Percentiles rank a stretch among this genome's conserved stretches.
These are phyloP conservation scores for Aspergillus proliferans DNA, from an alignment of 2,329 filamentous ascomycete genomes.

Conservation along the genomic window DNA sequence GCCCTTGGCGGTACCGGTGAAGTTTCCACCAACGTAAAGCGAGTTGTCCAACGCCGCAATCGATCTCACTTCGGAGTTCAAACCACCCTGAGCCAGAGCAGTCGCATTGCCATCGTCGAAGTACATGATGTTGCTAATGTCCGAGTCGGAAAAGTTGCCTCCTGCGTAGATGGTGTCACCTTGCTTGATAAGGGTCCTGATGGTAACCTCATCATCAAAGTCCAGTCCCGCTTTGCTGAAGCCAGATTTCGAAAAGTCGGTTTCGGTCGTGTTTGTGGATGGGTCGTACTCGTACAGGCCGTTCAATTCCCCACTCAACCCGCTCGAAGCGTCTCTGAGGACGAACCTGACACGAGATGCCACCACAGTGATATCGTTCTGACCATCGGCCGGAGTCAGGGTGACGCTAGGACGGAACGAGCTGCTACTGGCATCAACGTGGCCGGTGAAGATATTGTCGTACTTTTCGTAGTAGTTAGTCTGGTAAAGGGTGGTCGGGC, in stretches of 20 bases:
- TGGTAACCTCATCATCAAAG: conserved; percentile 60
- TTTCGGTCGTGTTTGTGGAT: conserved; percentile 47
- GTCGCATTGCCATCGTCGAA: conserved; percentile 59
- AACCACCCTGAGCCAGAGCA: conserved; percentile 61
- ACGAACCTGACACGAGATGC: conserved; percentile 80
- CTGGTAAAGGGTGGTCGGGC: conserved; percentile 66
- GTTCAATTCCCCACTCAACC: conserved; percentile 71
- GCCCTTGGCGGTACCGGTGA: conserved; percentile 64
- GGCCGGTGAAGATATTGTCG: conserved; percentile 81
- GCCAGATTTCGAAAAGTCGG: conserved; percentile 63
- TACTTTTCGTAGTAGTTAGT: conserved; percentile 97
- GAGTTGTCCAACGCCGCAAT: conserved; percentile 61
- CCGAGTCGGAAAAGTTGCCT: conserved; percentile 71
- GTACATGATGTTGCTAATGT: conserved; percentile 69
- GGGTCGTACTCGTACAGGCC: conserved; percentile 87
- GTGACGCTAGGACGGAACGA: conserved; percentile 77
- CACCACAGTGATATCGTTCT: conserved; percentile 67
- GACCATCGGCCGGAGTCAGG: conserved; percentile 59
- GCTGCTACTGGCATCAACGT: conserved; percentile 66
- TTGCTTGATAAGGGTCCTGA: conserved; percentile 62
- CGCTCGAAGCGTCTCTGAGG: conserved; percentile 52
- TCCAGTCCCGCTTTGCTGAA: conserved; percentile 70
- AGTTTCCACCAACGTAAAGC: conserved; percentile 79
- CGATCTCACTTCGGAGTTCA: conserved; percentile 71
- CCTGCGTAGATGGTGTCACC: conserved; percentile 66